Conservation (phyloP, 2,329 filamentous ascomycete genomes). For the Zasmidium angulare region DNA sequence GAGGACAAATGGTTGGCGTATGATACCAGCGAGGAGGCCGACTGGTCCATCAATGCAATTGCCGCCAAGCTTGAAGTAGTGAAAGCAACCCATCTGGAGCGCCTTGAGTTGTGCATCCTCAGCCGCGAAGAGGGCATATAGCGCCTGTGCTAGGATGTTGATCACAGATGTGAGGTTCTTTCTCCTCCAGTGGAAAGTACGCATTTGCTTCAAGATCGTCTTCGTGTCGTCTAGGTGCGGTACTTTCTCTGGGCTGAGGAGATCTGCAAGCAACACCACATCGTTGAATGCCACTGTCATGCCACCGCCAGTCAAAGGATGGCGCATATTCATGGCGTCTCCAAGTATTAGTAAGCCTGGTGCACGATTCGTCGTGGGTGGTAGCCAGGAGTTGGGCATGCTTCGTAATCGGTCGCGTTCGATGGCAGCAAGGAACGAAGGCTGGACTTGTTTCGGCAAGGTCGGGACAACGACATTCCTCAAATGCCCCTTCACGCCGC, state of each 20-base stretch:
- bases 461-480: slow-evolving; percentile 74
- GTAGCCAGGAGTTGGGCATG: slow-evolving; percentile 96
- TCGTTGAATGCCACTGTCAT: slow-evolving; percentile 99
- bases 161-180: slow-evolving; percentile 83
- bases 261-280: slow-evolving; percentile 70
- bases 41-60: slow-evolving; percentile 75
- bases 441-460: slow-evolving; percentile 69
- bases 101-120: slow-evolving; percentile 73
- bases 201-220: slow-evolving; percentile 67
- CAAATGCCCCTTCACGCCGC: slow-evolving; percentile 84
- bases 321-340: slow-evolving; percentile 99
- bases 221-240: slow-evolving; percentile 67
- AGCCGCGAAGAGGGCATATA: slow-evolving; percentile 89
- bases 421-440: slow-evolving; percentile 73
- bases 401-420: slow-evolving; percentile 74
- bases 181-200: slow-evolving; percentile 79
- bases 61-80: slow-evolving; percentile 77
- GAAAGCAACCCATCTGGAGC: slow-evolving; percentile 87
- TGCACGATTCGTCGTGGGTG: slow-evolving; percentile 69
- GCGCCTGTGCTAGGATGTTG: slow-evolving; percentile 94
- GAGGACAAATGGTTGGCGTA: slow-evolving; percentile 73
- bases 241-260: slow-evolving; percentile 69
- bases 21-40: slow-evolving; percentile 77
- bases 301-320: slow-evolving; percentile 91
- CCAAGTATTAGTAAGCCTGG: slow-evolving; percentile 79